A percentile compares a stretch with the other conserved stretches of the same genome.
These are phyloP conservation scores for Penicillium vulpinum DNA, from an alignment of 2,329 filamentous ascomycete genomes.

Conservation along the genomic window DNA sequence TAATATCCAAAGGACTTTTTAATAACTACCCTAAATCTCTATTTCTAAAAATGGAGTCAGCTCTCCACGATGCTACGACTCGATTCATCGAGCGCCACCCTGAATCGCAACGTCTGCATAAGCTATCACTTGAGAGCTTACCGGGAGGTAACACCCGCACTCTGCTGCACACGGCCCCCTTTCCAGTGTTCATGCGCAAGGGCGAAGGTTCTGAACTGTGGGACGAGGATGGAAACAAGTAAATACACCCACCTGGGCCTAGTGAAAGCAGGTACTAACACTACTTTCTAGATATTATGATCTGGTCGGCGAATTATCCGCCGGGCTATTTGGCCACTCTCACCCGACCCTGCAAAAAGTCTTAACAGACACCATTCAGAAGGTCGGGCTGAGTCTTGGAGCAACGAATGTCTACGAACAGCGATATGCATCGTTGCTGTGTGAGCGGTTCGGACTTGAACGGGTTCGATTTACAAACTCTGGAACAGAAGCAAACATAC, in stretches of 20 bases:
- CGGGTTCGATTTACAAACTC: constrained; percentile 64
- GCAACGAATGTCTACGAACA: constrained; percentile 55
- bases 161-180: constrained; percentile 20
- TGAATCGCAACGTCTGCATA: constrained; percentile 14
- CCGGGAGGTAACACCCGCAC: constrained; percentile 37
- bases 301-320: constrained; percentile 63
- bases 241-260: neutral
- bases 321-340: constrained; percentile 66
- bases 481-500: constrained; percentile 65
- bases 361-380: constrained; percentile 47
- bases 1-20: neutral
- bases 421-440: constrained; percentile 54
- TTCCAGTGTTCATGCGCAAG: constrained; percentile 17
- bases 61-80: neutral
- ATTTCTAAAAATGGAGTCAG: neutral
- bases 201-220: constrained; percentile 12
- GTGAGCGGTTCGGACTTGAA: constrained; percentile 53
- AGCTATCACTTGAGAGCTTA: constrained; percentile 22
- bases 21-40: too few relatives aligned
- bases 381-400: constrained; percentile 56
- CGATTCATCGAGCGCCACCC: constrained; percentile 7
- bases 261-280: neutral
- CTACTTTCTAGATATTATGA: constrained; percentile 51
- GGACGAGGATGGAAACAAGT: constrained; percentile 21
- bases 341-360: constrained; percentile 55